Conservation (phyloP, 306 rosid species). For the Cicer yamashitae region DNA sequence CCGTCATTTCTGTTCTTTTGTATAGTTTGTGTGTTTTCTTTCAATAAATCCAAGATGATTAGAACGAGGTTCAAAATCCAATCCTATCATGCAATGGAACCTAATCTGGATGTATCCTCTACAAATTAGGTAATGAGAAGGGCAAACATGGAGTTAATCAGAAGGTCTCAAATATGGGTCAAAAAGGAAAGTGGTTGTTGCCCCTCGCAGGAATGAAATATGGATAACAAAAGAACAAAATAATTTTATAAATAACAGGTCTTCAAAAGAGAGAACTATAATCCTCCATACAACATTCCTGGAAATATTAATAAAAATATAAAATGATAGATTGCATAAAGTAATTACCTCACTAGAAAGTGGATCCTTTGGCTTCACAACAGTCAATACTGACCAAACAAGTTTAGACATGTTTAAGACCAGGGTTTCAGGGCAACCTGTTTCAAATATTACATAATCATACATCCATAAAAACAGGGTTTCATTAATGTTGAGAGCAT, state of each 20-base stretch:
- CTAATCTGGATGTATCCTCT: background rate
- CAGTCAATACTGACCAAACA: slow-evolving; percentile 81
- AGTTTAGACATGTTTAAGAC: slow-evolving; percentile 86
- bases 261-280: slow-evolving; percentile 26
- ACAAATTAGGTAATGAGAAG: slow-evolving; percentile 11
- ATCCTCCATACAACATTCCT: slow-evolving; percentile 28
- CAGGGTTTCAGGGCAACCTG: slow-evolving; percentile 95
- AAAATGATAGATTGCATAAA: slow-evolving; percentile 22
- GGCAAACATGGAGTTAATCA: slow-evolving; percentile 6
- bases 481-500: slow-evolving; percentile 6
- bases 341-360: slow-evolving; percentile 95
- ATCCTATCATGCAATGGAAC: background rate
- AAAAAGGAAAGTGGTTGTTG: slow-evolving; percentile 13
- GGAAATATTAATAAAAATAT: slow-evolving; percentile 15
- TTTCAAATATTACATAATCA: slow-evolving; percentile 36
- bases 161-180: slow-evolving; percentile 11
- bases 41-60: slow-evolving; percentile 11
- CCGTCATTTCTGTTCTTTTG: slow-evolving; percentile 10
- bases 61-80: background rate
- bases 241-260: background rate
- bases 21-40: background rate
- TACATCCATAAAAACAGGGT: slow-evolving; percentile 27
- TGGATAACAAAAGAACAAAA: slow-evolving; percentile 1
- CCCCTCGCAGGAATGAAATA: background rate
- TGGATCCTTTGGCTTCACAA: slow-evolving; percentile 83